Evolutionary conservation across 768 basidiomycete genomes (phyloP).

Genomic region (Kwoniella dendrophila): DNA sequence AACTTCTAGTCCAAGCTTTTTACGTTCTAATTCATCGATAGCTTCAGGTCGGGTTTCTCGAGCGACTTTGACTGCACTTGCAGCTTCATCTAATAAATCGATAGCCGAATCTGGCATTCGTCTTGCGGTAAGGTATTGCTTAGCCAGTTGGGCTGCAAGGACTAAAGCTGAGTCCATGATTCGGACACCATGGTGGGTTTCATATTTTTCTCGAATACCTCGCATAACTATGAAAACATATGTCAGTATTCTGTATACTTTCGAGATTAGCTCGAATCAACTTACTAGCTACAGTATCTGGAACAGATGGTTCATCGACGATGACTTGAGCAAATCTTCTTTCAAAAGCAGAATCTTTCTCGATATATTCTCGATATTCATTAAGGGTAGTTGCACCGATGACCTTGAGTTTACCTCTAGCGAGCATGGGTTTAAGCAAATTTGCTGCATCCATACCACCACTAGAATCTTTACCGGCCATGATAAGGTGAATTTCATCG

Average conservation of each 20-base stretch:
- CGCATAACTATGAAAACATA: constrained; percentile 66
- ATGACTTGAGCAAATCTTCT: constrained; percentile 90
- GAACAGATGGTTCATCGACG: constrained; percentile 84
- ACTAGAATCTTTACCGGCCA: constrained; percentile 71
- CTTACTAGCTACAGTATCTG: constrained; percentile 78
- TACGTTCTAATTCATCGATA: constrained; percentile 85
- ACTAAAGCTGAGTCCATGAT: constrained; percentile 88
- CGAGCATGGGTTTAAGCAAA: constrained; percentile 83
- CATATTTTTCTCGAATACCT: constrained; percentile 91
- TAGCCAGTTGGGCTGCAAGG: constrained; percentile 83
- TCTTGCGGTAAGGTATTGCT: constrained; percentile 72
- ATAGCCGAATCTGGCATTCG: constrained; percentile 67
- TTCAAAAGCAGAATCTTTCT: constrained; percentile 77
- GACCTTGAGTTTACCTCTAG: constrained; percentile 70
- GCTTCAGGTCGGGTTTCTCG: constrained; percentile 92
- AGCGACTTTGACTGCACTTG: constrained; percentile 79
- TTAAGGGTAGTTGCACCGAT: constrained; percentile 81
- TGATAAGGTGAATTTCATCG: constrained; percentile 88
- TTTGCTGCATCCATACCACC: constrained; percentile 91
- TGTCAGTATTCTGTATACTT: background rate
- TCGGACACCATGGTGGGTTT: constrained; percentile 74
- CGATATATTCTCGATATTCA: constrained; percentile 74
- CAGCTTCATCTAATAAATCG: constrained; percentile 89
- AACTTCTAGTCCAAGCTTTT: constrained; percentile 86
- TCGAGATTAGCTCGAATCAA: background rate